Percentiles rank a stretch among this genome's conserved stretches.
Conservation (phyloP, 306 rosid genomes). For the Cucurbita moschata region DNA sequence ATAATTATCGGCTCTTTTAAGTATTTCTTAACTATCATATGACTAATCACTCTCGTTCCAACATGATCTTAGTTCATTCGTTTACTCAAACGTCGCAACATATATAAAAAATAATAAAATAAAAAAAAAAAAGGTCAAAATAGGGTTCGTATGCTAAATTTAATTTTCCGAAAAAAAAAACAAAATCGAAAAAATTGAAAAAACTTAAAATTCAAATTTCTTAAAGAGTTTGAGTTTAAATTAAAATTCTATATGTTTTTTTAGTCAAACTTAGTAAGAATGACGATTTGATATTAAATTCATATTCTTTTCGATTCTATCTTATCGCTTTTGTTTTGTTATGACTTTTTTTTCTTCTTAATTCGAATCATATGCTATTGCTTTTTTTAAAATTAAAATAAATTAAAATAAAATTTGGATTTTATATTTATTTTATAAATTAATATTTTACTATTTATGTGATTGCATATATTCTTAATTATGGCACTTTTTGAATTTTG, state of each 20-base stretch:
- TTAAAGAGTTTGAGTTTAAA: background rate
- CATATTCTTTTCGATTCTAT: background rate
- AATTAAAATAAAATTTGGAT: background rate
- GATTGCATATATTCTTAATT: background rate
- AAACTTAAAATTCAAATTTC: background rate
- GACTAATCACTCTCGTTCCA: too few relatives aligned
- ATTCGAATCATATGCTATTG: background rate
- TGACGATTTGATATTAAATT: background rate
- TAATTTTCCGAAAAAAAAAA: too few relatives aligned
- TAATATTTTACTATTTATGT: background rate
- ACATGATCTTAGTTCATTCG: too few relatives aligned
- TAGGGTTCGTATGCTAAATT: too few relatives aligned
- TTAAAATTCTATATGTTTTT: background rate
- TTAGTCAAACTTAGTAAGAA: background rate
- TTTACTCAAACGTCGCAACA: too few relatives aligned
- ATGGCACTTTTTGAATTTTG: background rate
- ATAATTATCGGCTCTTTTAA: too few relatives aligned
- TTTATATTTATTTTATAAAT: background rate
- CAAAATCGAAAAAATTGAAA: background rate
- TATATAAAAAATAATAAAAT: too few relatives aligned
- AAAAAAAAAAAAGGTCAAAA: too few relatives aligned
- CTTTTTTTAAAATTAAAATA: background rate
- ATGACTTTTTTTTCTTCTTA: background rate
- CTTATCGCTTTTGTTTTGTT: background rate
- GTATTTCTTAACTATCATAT: too few relatives aligned